Conservation (phyloP, 257 asterid species). For the Agastache rugosa region DNA sequence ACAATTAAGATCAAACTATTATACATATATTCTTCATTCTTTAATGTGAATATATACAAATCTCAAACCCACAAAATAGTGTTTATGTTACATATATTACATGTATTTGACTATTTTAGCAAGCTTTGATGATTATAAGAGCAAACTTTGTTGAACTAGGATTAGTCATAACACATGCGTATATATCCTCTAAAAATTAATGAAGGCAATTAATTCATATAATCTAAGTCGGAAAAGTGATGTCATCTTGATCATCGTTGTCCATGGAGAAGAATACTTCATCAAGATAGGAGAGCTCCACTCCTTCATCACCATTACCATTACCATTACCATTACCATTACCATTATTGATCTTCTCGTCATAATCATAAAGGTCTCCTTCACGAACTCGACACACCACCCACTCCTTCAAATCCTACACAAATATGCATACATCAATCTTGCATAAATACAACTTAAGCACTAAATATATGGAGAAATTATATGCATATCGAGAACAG, state of each 20-base stretch:
- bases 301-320: constrained; percentile 34
- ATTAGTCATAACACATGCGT: background rate
- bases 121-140: background rate
- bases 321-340: too few species aligned
- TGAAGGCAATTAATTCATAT: background rate
- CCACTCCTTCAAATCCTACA: constrained; percentile 42
- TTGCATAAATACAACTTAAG: too few species aligned
- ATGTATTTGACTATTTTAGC: too few species aligned
- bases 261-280: constrained; percentile 53
- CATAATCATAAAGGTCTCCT: constrained; percentile 17
- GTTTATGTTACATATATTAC: background rate
- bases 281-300: constrained; percentile 53
- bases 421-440: too few species aligned
- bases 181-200: background rate
- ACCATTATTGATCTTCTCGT: background rate
- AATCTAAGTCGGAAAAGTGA: constrained; percentile 37
- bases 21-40: too few species aligned
- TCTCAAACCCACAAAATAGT: background rate
- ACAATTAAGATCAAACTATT: too few species aligned
- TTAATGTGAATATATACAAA: background rate
- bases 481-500: too few species aligned
- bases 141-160: background rate
- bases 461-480: too few species aligned
- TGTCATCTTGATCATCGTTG: constrained; percentile 47
- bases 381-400: constrained; percentile 57